Conservation (phyloP, 768 basidiomycete species). For the Suillus tomentosus region DNA sequence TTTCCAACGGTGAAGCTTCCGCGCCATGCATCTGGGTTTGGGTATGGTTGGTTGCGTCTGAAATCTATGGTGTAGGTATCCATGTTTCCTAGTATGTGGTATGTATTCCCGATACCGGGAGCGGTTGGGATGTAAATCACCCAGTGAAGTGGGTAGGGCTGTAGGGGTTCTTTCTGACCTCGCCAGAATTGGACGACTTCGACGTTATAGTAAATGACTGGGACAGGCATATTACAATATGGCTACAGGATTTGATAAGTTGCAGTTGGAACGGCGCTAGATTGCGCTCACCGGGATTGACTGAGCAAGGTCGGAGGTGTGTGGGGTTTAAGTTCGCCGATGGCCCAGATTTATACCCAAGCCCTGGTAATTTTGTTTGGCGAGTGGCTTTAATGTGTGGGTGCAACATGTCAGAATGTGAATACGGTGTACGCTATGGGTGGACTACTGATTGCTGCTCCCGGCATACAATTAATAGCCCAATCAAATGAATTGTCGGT, state of each 20-base stretch:
- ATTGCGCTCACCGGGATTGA: not conserved
- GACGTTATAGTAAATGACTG: slow-evolving; percentile 22
- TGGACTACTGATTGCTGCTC: not conserved
- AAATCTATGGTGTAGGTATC: slow-evolving; percentile 29
- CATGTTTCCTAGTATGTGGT: slow-evolving; percentile 28
- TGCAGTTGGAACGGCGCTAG: not conserved
- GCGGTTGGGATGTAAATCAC: slow-evolving; percentile 30
- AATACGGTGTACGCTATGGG: not conserved
- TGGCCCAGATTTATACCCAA: not conserved
- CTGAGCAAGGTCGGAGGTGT: not conserved
- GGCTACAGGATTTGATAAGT: not conserved
- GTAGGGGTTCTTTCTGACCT: slow-evolving; percentile 7
- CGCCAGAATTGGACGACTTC: slow-evolving; percentile 34
- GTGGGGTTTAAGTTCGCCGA: not conserved
- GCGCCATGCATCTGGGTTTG: slow-evolving; percentile 23
- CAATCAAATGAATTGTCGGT: not conserved
- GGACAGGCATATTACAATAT: slow-evolving; percentile 18
- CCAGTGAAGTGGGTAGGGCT: slow-evolving; percentile 28
- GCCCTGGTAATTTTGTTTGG: not conserved
- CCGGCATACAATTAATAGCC: not conserved
- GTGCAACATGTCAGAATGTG: not conserved
- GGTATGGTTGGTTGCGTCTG: slow-evolving; percentile 11
- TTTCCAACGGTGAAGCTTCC: slow-evolving; percentile 28
- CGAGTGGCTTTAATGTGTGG: not conserved
- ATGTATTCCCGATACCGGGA: slow-evolving; percentile 25